Evolutionary conservation across 2,329 filamentous ascomycete genomes (phyloP).

Genomic region (Aspergillus proliferans): DNA sequence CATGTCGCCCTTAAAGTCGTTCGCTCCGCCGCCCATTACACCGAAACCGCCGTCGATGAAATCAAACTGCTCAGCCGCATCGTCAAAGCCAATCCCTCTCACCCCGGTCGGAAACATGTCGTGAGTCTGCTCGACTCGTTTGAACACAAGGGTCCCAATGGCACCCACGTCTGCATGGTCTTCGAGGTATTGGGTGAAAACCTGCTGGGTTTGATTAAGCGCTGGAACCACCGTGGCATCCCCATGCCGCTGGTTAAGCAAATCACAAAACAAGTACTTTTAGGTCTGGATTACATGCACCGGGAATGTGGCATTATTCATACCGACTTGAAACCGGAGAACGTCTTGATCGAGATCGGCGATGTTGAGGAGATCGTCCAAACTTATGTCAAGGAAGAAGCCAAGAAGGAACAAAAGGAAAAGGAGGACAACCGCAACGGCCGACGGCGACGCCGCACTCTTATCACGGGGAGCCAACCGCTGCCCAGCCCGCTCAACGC

Average conservation of each 20-base stretch:
- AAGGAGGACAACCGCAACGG: conserved; percentile 92
- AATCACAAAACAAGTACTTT: conserved; percentile 94
- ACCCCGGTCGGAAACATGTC: conserved; percentile 89
- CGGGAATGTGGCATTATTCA: conserved; percentile 98
- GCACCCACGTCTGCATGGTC: conserved; percentile 97
- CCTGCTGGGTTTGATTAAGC: conserved; percentile 88
- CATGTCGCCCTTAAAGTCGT: conserved; percentile 98
- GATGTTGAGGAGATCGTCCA: conserved; percentile 98
- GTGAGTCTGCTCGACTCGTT: conserved; percentile 95
- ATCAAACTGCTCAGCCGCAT: conserved; percentile 98
- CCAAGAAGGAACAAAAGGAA: conserved; percentile 65
- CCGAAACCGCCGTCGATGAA: conserved; percentile 96
- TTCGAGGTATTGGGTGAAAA: conserved; percentile 98
- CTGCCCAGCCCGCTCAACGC: conserved; percentile 91
- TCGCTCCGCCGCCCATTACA: conserved; percentile 95
- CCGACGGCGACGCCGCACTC: conserved; percentile 76
- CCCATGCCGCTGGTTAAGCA: conserved; percentile 96
- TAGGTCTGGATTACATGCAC: conserved; percentile 93
- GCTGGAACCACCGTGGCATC: conserved; percentile 96
- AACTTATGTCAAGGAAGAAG: conserved; percentile 74
- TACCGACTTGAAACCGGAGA: conserved; percentile 95
- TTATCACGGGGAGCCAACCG: conserved; percentile 96
- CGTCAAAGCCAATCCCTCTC: conserved; percentile 87
- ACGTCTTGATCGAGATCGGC: conserved; percentile 96
- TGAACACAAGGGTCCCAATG: conserved; percentile 94